These are phyloP conservation scores for Diutina pseudorugosa DNA, from an alignment of 1,139 yeast species.

Conservation along the genomic window DNA sequence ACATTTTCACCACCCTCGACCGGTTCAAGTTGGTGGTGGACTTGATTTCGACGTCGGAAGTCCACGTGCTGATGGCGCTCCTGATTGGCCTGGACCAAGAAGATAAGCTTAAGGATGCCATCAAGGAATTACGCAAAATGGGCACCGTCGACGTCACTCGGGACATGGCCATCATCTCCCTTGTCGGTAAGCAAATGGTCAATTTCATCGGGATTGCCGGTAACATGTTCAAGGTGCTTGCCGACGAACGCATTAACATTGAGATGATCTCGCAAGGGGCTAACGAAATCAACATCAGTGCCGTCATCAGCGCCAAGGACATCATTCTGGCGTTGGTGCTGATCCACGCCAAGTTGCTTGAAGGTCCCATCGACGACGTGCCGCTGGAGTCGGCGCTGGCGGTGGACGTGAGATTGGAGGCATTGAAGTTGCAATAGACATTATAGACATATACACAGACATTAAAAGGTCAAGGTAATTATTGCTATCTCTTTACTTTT, in stretches of 20 bases:
- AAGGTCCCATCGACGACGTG: slow-evolving; percentile 22
- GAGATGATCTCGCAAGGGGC: slow-evolving; percentile 99
- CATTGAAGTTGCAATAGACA: slow-evolving; percentile 14
- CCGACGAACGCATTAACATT: slow-evolving; percentile 83
- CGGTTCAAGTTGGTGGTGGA: slow-evolving; percentile 82
- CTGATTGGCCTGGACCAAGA: slow-evolving; percentile 61
- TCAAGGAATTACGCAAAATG: slow-evolving; percentile 62
- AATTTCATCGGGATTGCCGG: slow-evolving; percentile 96
- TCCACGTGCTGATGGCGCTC: slow-evolving; percentile 95
- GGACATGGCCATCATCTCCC: slow-evolving; percentile 80
- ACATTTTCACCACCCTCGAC: slow-evolving; percentile 78
- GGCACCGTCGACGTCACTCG: slow-evolving; percentile 86
- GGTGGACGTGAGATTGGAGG: slow-evolving; percentile 25
- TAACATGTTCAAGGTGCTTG: slow-evolving; percentile 88
- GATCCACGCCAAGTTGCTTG: slow-evolving; percentile 68
- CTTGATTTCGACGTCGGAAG: slow-evolving; percentile 92
- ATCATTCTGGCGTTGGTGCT: slow-evolving; percentile 78
- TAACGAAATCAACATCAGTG: slow-evolving; percentile 90
- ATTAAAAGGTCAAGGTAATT: too few species aligned
- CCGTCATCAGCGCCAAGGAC: slow-evolving; percentile 79
- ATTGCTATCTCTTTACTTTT: too few species aligned
- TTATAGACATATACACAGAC: not conserved
- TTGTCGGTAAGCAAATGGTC: slow-evolving; percentile 96
- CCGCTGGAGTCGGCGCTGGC: slow-evolving; percentile 17
- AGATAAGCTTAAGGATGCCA: slow-evolving; percentile 49